Percentiles rank a stretch among this genome's conserved stretches.
phyloP scores from a whole-genome alignment of 805 yeast species.

The Candida tammaniensis region DNA sequence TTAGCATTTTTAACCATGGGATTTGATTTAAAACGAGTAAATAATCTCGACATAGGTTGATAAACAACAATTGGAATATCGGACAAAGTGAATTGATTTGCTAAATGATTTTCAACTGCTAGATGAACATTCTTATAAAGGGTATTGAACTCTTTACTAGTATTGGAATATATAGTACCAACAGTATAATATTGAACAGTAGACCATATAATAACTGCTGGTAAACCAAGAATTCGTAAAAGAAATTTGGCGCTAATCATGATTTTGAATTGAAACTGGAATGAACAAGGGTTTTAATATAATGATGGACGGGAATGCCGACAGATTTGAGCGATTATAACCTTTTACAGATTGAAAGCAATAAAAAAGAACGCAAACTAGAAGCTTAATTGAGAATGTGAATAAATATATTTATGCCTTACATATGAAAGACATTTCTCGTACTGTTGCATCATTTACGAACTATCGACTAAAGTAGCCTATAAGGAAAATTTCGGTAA shows the following conservation, averaged over 20 bases:
- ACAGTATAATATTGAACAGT: conserved; percentile 26
- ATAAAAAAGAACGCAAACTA: too few species aligned
- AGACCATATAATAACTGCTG: conserved; percentile 19
- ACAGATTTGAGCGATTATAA: too few species aligned
- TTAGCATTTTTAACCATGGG: conserved; percentile 11
- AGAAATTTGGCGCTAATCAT: conserved; percentile 15
- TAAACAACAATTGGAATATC: conserved; percentile 22
- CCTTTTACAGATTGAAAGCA: too few species aligned
- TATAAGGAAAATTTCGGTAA: too few species aligned
- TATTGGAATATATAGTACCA: conserved; percentile 29
- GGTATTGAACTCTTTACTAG: conserved; percentile 25
- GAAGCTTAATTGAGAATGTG: too few species aligned
- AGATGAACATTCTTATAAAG: conserved; percentile 28
- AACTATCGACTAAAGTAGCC: too few species aligned
- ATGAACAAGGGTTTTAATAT: too few species aligned
- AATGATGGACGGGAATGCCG: too few species aligned
- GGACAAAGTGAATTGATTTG: conserved; percentile 18
- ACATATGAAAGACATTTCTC: too few species aligned
- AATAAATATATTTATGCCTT: too few species aligned
- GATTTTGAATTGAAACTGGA: too few species aligned
- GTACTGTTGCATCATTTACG: too few species aligned
- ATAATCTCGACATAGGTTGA: conserved; percentile 18
- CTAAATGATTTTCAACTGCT: conserved; percentile 24
- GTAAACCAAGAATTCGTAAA: conserved; percentile 21
- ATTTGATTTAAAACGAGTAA: conserved; percentile 11